Base-by-base conservation (phyloP, 2,329 filamentous ascomycete genomes). In the Fusarium lateritium region DNA sequence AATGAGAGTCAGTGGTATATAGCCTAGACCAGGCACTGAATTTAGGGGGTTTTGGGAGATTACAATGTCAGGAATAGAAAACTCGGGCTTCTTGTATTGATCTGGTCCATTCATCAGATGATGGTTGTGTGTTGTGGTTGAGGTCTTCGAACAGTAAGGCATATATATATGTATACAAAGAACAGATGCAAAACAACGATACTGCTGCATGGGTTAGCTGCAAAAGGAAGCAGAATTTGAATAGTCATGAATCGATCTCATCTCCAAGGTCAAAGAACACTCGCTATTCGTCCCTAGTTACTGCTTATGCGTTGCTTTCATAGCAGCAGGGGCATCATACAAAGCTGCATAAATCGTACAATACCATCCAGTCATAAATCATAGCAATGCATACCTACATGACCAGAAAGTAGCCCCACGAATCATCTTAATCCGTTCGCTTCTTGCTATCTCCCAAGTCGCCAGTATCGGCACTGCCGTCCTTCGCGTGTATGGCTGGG, bases 361-460 rank as follows among this genome's bases (percentile, higher is more conserved):
- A 44, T 44, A 34, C 53, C 61, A 55, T 62, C 45, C 56, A 59
- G 36, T 59, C 59, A 46, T 67, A 47, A 56, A 33, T 40, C 42
- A 28, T 52, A 7, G 49, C 28, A 26, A 36, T 40, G 52, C 19
- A 45, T 38, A 45, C 42, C 33, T 56, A 51, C 36, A 51, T 42
- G 21, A n/a, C 51, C 40, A 43, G n/a, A 24, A 31, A 28, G 11
- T 15, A 21, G 15, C 28, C 34, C 24, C 28, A 40, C 39, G 21
- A n/a, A 14, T 43, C 52, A 43, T 31, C 50, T 72, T 68, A 80
- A 54, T 80, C 77, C 50, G 69, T 71, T 46, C 78, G 75, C 57
- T 78, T 79, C 62, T 79, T 79, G 6, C 60, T 50, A 21, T 79
- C 78, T 31, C 68, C 73, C n/a, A 73, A 45, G 44, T 79, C 77